These are phyloP conservation scores for Talaromyces verruculosus DNA, from an alignment of 2,329 filamentous ascomycete genomes.

Conservation along the genomic window DNA sequence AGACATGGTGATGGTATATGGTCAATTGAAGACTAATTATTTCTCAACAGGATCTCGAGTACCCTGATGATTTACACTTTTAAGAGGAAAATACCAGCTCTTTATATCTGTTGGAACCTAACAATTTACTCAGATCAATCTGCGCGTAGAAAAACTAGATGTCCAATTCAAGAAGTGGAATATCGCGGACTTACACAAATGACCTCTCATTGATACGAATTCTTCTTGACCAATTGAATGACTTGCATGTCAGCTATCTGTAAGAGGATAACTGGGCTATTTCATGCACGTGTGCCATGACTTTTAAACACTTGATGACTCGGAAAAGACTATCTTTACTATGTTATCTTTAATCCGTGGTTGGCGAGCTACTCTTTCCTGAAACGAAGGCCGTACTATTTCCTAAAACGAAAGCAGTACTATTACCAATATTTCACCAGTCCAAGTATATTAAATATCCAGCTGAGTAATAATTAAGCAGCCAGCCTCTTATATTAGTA, in stretches of 20 bases:
- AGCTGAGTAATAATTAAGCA: not conserved
- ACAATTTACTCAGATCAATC: not conserved
- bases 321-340: not conserved
- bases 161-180: not conserved
- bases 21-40: not conserved
- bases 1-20: not conserved
- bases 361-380: not conserved
- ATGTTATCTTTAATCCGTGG: not conserved
- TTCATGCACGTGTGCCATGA: not conserved
- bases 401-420: not conserved
- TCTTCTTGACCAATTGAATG: not conserved
- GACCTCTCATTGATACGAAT: not conserved
- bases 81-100: not conserved
- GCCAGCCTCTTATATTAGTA: not conserved
- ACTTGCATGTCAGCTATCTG: not conserved
- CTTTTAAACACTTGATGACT: not conserved
- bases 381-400: not conserved
- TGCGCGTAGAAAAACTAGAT: not conserved
- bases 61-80: not conserved
- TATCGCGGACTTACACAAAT: not conserved
- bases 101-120: not conserved
- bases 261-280: not conserved
- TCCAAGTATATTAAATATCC: not conserved
- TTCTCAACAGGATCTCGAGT: not conserved
- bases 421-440: not conserved